Evolutionary conservation across 495 filamentous ascomycete genomes (phyloP), one percentile per base, ranked within the genome.

Genomic region (Lophiostoma macrostomum): DNA sequence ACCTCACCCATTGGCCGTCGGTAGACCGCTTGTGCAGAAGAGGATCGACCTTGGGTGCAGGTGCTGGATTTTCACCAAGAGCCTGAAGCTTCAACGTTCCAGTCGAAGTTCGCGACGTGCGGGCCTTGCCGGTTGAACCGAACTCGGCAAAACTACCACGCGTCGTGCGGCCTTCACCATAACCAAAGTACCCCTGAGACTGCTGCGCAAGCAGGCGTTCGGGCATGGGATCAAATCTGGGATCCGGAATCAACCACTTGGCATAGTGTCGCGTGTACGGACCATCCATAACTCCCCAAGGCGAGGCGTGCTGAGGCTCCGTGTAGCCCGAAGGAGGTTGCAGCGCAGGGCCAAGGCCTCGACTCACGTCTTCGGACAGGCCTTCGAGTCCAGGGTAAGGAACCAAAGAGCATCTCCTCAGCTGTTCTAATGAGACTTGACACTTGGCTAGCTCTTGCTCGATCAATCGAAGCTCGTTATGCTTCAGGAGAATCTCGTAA

Each of bases 371-470:
- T 45, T 80, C 71, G 27, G 79, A 76, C n/a, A 72, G 76, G 14
- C 80, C 82, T 45, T 77, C 73, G 36, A 73, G 70, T 25, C 80
- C 79, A 29, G 90, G 88, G 68, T 87, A 96, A 5, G 93, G 91
- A 43, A 95, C 89, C 61, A 96, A 74, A 60, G 89, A 81, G 65
- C 90, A 96, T 46, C 93, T 85, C 50, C 93, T 86, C 39, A 98
- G 77, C 68, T 97, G 93, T 71, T 98, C 93, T 57, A 96, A 78
- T n/a, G 90, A 87, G 59, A 90, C 74, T 75, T 96, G 90, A 61
- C 91, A 96, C 75, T 95, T 96, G 60, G 89, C 90, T 54, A 97
- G 80, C 69, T 97, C 91, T 70, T 96, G 90, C 67, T 97, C 88
- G 69, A 98, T 95, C 50, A 95, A 76, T 13, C 90, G 87, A 22